Percentiles rank a stretch among this genome's conserved stretches.
Conservation (phyloP, 208 protist species). For the Balamuthia mandrillaris region DNA sequence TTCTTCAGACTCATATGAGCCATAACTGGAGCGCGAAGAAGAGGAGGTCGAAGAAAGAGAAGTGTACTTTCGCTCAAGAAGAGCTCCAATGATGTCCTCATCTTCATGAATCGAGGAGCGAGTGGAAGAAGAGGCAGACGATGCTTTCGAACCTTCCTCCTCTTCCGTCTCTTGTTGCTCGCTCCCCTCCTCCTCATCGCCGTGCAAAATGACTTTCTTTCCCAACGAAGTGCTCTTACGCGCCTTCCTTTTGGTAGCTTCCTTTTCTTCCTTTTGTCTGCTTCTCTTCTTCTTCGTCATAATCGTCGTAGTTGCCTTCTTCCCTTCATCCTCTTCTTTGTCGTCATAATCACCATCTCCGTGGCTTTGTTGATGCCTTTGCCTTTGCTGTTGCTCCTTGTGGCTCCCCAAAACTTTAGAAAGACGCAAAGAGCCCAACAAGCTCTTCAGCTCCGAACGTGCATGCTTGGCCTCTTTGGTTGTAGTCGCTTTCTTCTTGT, state of each 20-base stretch:
- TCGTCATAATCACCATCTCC: neutral
- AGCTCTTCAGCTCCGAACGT: neutral
- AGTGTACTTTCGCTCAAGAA: neutral
- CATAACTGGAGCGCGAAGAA: no score
- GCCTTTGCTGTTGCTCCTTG: no score
- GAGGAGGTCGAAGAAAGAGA: neutral
- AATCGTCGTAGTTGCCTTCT: neutral
- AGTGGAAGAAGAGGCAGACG: no score
- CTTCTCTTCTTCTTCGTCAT: neutral
- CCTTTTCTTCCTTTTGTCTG: neutral
- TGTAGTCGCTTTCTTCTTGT: neutral
- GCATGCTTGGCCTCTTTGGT: neutral
- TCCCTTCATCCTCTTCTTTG: neutral
- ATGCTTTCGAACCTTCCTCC: neutral
- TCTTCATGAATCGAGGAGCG: no score
- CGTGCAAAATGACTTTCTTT: neutral
- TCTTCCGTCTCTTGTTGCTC: neutral
- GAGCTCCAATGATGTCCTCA: no score
- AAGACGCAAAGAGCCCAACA: neutral
- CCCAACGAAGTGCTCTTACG: neutral
- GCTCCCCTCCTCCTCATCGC: neutral
- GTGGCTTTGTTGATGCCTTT: no score
- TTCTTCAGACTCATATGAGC: no score
- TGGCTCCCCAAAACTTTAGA: neutral
- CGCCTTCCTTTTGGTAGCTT: neutral